phyloP scores from a whole-genome alignment of 371 early-diverging fungal genomes.

The Lichtheimia corymbifera region DNA sequence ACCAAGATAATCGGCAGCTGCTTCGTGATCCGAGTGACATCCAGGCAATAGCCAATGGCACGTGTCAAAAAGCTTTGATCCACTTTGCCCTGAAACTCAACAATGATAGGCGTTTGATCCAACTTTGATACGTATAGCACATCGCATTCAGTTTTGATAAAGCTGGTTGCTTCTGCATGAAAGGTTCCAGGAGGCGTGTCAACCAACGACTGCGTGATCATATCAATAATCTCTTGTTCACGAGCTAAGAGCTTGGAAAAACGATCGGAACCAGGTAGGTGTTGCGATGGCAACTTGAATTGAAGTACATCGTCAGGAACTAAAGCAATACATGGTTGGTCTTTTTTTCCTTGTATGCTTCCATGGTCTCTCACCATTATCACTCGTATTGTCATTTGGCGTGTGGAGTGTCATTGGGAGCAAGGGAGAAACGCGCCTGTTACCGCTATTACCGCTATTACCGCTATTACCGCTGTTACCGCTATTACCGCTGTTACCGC shows the following conservation, averaged over 20 bases:
- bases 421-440: no score
- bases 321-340: neutral
- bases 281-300: constrained; percentile 8
- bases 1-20: neutral
- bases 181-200: neutral
- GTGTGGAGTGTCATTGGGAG: no score
- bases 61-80: neutral
- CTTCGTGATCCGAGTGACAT: neutral
- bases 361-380: no score
- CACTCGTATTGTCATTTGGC: no score
- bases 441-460: no score
- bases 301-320: neutral
- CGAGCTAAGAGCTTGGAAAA: neutral
- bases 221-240: neutral
- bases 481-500: no score
- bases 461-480: no score
- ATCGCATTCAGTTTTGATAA: neutral
- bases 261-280: neutral
- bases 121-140: neutral
- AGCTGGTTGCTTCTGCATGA: neutral
- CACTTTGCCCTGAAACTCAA: constrained; percentile 7
- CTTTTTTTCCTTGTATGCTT: no score
- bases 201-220: neutral
- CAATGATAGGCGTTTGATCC: neutral
- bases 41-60: constrained; percentile 1